Conservation (phyloP, 352 stramenopile genomes). For the Phytophthora meadii region DNA sequence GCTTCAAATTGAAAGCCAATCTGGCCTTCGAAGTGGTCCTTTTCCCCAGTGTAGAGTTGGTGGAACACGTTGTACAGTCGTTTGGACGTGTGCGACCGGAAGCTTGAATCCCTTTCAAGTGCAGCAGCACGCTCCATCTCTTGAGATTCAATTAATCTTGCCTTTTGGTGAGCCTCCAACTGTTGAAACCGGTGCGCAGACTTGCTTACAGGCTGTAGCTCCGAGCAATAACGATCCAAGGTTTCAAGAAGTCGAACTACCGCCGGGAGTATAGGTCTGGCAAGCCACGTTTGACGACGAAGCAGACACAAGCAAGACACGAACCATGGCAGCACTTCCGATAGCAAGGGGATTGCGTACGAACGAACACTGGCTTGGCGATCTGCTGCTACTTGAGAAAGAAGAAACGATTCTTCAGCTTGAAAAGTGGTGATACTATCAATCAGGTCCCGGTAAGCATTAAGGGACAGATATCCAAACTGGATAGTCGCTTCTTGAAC, state of each 20-base stretch:
- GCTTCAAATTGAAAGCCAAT: slow-evolving; percentile 92
- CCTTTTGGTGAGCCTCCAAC: slow-evolving; percentile 67
- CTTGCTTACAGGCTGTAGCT: slow-evolving; percentile 64
- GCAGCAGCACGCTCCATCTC: slow-evolving; percentile 66
- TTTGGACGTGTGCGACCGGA: slow-evolving; percentile 63
- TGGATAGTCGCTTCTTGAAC: slow-evolving; percentile 77
- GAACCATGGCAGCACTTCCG: slow-evolving; percentile 77
- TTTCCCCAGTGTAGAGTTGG: slow-evolving; percentile 88
- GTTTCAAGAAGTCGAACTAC: slow-evolving; percentile 68
- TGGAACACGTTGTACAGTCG: slow-evolving; percentile 90
- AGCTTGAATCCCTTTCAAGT: slow-evolving; percentile 53
- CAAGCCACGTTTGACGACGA: slow-evolving; percentile 81
- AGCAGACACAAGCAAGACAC: slow-evolving; percentile 82
- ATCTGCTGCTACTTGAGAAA: slow-evolving; percentile 28
- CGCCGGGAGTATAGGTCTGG: slow-evolving; percentile 68
- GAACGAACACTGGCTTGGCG: slow-evolving; percentile 48
- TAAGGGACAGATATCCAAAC: slow-evolving; percentile 71
- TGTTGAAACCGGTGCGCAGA: slow-evolving; percentile 70
- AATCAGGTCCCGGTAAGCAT: slow-evolving; percentile 62
- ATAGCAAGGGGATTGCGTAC: slow-evolving; percentile 61
- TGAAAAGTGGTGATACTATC: slow-evolving; percentile 57
- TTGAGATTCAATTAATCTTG: slow-evolving; percentile 67
- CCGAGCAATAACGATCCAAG: slow-evolving; percentile 80
- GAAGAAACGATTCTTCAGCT: slow-evolving; percentile 55
- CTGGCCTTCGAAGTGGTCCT: slow-evolving; percentile 91